Conservation (phyloP, 306 rosid genomes). For the Vigna reflexopilosa region DNA sequence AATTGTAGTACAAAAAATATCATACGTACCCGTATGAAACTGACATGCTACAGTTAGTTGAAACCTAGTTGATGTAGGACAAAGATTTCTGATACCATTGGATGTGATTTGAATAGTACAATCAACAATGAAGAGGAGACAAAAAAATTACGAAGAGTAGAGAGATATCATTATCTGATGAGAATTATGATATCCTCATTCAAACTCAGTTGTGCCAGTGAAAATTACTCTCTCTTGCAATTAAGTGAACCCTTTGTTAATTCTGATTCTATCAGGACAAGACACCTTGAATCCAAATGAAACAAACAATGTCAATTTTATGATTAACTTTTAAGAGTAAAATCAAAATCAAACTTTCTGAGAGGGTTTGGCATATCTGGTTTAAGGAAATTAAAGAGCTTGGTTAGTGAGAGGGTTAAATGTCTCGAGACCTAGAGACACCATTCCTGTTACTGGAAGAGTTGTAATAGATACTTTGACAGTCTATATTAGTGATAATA, state of each 20-base stretch:
- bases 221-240: neutral
- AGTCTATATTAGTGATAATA: neutral
- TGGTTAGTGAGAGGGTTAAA: neutral
- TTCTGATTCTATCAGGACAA: no score
- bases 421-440: no score
- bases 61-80: conserved; percentile 21
- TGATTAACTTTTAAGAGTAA: no score
- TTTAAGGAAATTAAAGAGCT: neutral
- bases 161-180: conserved; percentile 8
- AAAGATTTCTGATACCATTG: conserved; percentile 2
- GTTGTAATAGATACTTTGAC: neutral
- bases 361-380: neutral
- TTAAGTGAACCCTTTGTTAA: no score
- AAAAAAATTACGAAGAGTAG: neutral
- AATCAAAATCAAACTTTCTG: no score
- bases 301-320: no score
- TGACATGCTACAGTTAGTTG: conserved; percentile 4
- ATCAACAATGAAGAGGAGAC: neutral
- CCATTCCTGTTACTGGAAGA: no score
- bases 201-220: neutral
- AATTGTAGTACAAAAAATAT: no score
- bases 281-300: no score
- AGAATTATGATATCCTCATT: conserved; percentile 2
- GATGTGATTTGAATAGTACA: neutral
- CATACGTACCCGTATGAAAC: neutral